Base-by-base conservation (phyloP, 495 filamentous ascomycete species). In the Talaromyces thailandensis region DNA sequence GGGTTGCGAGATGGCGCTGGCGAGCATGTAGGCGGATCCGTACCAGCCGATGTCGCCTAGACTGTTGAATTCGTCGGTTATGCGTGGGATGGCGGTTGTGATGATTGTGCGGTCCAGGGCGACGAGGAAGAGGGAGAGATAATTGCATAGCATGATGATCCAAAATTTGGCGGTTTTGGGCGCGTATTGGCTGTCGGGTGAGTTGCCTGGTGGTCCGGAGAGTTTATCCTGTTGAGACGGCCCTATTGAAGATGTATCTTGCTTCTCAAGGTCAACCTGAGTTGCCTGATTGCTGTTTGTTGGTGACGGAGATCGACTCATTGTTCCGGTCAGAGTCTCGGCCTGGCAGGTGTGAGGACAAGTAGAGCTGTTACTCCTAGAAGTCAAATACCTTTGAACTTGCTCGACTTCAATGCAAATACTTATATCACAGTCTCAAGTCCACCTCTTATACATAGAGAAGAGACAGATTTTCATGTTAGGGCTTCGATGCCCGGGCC, bases 111-210 rank as follows among this genome's bases (percentile, higher is more conserved):
- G 40, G 55, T 80, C 79, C 66, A 85, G 66, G 1, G 83, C 83
- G 69, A 84, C 80, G 58, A 81, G 74, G 62, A 86, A 84, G 24
- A 85, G 80, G 4, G 79, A 79, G n/a, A 85, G 45, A 79, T 67
- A 7, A 76, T 78, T 51, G 48, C 48, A 51, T 21, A 51, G 23
- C 48, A 51, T 51, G 12, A 51, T 51, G 18, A 24, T 21, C 48
- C 48, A 51, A 18, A 51, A 51, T 9, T 25, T 51, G 48, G 23
- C 6, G n/a, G 48, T 51, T 25, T 11, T 6, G n/a, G 18, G 48
- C 7, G n/a, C 18, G 48, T 51, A 51, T 25, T 21, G 48, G 48
- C 18, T 24, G 48, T 18, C 48, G 0, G 48, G 48, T 40, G 35
- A 11, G 9, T 11, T 11, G 31, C 31, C 31, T 11, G 31, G 31